Evolutionary conservation across 257 asterid genomes (phyloP).

Genomic region (Echium plantagineum): DNA sequence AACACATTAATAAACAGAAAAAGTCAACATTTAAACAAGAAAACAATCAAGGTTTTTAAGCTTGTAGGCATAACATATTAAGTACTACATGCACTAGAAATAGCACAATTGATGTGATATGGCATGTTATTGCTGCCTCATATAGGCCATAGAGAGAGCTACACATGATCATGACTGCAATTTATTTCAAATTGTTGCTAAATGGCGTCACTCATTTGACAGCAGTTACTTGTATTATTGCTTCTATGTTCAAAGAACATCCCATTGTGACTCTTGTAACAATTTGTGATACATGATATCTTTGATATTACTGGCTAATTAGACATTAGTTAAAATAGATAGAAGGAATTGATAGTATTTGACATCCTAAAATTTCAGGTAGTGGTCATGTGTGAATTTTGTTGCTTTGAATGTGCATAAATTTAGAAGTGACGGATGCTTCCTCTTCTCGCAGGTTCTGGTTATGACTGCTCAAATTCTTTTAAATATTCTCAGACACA

Average conservation of each 20-base stretch:
- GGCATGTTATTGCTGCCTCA: too few relatives aligned
- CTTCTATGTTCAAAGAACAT: not conserved
- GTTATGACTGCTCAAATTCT: conserved; percentile 99
- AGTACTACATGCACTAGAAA: too few relatives aligned
- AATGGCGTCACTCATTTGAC: not conserved
- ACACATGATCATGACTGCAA: not conserved
- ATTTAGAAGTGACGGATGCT: conserved; percentile 10
- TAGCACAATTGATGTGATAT: too few relatives aligned
- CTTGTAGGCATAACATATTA: too few relatives aligned
- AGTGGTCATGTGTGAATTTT: not conserved
- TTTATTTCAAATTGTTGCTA: not conserved
- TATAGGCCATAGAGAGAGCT: too few relatives aligned
- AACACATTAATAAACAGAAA: too few relatives aligned
- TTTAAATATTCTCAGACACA: conserved; percentile 90
- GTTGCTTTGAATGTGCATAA: not conserved
- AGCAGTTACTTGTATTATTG: not conserved
- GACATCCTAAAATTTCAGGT: not conserved
- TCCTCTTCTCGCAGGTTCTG: conserved; percentile 59
- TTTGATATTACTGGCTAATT: not conserved
- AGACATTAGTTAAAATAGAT: too few relatives aligned
- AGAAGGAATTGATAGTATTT: not conserved
- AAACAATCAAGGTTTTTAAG: too few relatives aligned
- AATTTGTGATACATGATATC: not conserved
- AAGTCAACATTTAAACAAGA: too few relatives aligned
- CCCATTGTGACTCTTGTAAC: not conserved